Evolutionary conservation across 2,329 filamentous ascomycete species (phyloP), one percentile per base, ranked within the genome.

Genomic region (Pseudocercospora fuligena): DNA sequence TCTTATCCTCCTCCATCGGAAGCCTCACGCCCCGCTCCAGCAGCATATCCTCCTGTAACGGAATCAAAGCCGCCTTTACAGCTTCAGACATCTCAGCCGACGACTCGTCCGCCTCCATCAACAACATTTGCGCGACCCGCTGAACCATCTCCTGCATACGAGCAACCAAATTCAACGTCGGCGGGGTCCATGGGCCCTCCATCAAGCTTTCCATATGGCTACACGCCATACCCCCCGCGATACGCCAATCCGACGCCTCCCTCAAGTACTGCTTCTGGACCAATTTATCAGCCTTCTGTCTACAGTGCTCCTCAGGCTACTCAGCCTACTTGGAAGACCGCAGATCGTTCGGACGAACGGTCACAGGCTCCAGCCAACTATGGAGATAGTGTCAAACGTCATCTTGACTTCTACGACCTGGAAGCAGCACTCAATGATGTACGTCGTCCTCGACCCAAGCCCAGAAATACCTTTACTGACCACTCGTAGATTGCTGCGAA

Each of bases 321-420:
- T 59, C 72, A 78, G 12, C 70, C 76, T 6, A 66, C 75, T 21
- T 82, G 81, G 80, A 80, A 79, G 60, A 64, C 73, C 6, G 80
- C 81, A 21, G 74, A 72, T 60, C 67, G 67, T 23, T 69, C 54
- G 29, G 68, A 72, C 21, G 62, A 67, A n/a, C 61, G 65, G 23
- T 49, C 61, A 36, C 33, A 66, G 29, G 65, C 43, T 25, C 63
- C 79, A 79, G 71, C 78, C 76, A 66, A 80, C 73, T 76, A 80
- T 67, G 82, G 82, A 29, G 80, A 84, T 58, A 83, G 79, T 11
- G 84, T 89, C n/a, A 90, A 90, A 74, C 83, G 88, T 46, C 87
- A 90, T 76, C 78, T 90, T 2, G 88, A 90, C 47, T 82, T 84
- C 57, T 89, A 87, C 68, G 88, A 90, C 74, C 77, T 89, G 27